Conservation (phyloP, 345 rosid species). For the Linum tenue region DNA sequence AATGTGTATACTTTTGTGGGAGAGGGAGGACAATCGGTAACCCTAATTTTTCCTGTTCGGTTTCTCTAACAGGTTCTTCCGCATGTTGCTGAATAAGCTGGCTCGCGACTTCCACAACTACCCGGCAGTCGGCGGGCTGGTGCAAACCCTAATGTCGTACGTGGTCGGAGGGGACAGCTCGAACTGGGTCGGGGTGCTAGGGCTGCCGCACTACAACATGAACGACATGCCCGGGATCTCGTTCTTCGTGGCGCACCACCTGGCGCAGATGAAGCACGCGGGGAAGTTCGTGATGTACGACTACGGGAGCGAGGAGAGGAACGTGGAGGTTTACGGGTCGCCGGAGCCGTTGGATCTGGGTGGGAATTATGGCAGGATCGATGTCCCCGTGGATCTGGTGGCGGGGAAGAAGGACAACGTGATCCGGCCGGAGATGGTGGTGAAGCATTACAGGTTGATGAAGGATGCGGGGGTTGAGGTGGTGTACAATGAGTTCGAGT, state of each 20-base stretch:
- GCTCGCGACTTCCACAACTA: constrained; percentile 92
- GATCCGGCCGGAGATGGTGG: constrained; percentile 74
- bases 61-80: constrained; percentile 89
- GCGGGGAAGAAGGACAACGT: constrained; percentile 84
- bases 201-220: constrained; percentile 93
- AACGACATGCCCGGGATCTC: constrained; percentile 97
- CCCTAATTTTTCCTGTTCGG: too few species aligned
- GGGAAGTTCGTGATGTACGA: constrained; percentile 75
- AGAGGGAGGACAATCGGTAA: too few species aligned
- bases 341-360: constrained; percentile 85
- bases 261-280: constrained; percentile 74
- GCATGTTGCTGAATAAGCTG: constrained; percentile 85
- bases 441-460: constrained; percentile 66
- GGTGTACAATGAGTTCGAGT: constrained; percentile 68
- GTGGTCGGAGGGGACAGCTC: constrained; percentile 96
- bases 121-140: constrained; percentile 92
- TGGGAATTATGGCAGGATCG: constrained; percentile 45
- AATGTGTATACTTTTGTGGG: too few species aligned
- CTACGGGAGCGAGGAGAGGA: constrained; percentile 53
- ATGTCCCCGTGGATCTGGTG: constrained; percentile 71
- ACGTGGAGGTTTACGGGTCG: constrained; percentile 62
- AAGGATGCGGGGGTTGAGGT: constrained; percentile 55
- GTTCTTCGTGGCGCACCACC: constrained; percentile 64
- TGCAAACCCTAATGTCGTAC: constrained; percentile 84
- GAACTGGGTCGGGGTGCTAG: constrained; percentile 89